These are phyloP conservation scores for Monilinia polystroma DNA, from an alignment of 2,329 filamentous ascomycete species.

Conservation along the genomic window DNA sequence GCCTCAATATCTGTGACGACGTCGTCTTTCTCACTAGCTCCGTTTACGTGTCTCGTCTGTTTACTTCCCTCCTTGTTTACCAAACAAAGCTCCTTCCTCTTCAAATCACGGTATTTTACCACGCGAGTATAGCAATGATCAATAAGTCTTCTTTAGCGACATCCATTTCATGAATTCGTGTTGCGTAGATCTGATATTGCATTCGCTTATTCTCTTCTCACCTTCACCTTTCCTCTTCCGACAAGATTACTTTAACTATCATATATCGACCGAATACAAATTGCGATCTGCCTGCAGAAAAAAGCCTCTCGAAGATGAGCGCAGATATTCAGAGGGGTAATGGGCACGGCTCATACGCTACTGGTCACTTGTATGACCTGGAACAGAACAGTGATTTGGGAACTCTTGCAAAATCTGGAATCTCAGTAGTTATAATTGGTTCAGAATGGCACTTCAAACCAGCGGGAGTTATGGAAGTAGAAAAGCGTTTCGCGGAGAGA, in stretches of 20 bases:
- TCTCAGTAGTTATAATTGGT: constrained; percentile 24
- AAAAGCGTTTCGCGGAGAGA: constrained; percentile 26
- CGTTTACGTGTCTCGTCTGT: neutral
- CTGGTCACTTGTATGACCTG: neutral
- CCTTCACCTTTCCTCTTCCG: neutral
- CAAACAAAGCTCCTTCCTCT: neutral
- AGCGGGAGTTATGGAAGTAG: constrained; percentile 29
- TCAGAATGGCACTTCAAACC: constrained; percentile 33
- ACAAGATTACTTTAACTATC: neutral
- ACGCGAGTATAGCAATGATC: neutral
- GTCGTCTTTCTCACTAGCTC: constrained; percentile 10
- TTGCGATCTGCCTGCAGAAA: neutral
- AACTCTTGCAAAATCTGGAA: neutral
- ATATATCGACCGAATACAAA: neutral
- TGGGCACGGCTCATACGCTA: neutral
- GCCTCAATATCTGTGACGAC: neutral
- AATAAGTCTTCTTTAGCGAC: neutral
- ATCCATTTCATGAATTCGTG: neutral
- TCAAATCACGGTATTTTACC: neutral
- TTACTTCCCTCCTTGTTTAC: constrained; percentile 3
- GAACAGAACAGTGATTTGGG: neutral
- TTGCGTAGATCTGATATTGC: neutral
- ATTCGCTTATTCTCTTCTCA: neutral
- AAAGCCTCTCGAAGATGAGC: neutral
- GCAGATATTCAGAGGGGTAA: neutral